These are phyloP conservation scores for Sordariomycetes sp. DNA, from an alignment of 2,329 filamentous ascomycete genomes.

Conservation along the genomic window DNA sequence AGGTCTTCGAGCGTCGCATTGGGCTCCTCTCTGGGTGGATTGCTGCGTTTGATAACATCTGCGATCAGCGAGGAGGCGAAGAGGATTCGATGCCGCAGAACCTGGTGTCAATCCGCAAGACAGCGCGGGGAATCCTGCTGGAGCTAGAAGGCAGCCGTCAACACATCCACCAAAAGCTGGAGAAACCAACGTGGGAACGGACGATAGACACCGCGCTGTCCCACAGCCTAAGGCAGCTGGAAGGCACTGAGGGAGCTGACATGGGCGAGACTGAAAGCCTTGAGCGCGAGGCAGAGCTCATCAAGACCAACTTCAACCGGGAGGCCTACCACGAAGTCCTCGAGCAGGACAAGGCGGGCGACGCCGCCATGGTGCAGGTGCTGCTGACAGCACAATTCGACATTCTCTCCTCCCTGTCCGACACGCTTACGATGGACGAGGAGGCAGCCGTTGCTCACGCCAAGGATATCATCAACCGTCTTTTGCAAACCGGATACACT, in stretches of 20 bases:
- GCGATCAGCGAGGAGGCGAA: constrained; percentile 50
- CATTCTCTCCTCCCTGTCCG: constrained; percentile 72
- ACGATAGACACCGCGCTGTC: constrained; percentile 80
- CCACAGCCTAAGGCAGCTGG: constrained; percentile 72
- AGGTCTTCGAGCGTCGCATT: constrained; percentile 77
- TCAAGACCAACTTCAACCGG: constrained; percentile 74
- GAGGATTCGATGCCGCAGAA: constrained; percentile 60
- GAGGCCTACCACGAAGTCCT: constrained; percentile 70
- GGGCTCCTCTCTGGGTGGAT: constrained; percentile 86
- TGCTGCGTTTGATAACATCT: constrained; percentile 78
- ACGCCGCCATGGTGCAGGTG: constrained; percentile 70
- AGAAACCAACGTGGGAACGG: constrained; percentile 78
- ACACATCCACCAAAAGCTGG: constrained; percentile 77
- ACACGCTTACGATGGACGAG: constrained; percentile 74
- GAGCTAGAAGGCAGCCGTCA: constrained; percentile 87
- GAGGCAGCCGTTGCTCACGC: constrained; percentile 75
- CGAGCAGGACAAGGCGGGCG: constrained; percentile 75
- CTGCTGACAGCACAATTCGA: constrained; percentile 88
- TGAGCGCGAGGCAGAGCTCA: constrained; percentile 72
- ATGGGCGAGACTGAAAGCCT: constrained; percentile 58
- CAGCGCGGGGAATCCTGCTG: constrained; percentile 76
- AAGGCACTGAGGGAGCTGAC: constrained; percentile 42
- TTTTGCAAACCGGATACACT: constrained; percentile 67
- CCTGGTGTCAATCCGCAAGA: constrained; percentile 71
- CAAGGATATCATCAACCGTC: constrained; percentile 64